A percentile compares a stretch with the other conserved stretches of the same genome.
Evolutionary conservation across 2,329 filamentous ascomycete species (phyloP).

Genomic region (Diaporthe australafricana): DNA sequence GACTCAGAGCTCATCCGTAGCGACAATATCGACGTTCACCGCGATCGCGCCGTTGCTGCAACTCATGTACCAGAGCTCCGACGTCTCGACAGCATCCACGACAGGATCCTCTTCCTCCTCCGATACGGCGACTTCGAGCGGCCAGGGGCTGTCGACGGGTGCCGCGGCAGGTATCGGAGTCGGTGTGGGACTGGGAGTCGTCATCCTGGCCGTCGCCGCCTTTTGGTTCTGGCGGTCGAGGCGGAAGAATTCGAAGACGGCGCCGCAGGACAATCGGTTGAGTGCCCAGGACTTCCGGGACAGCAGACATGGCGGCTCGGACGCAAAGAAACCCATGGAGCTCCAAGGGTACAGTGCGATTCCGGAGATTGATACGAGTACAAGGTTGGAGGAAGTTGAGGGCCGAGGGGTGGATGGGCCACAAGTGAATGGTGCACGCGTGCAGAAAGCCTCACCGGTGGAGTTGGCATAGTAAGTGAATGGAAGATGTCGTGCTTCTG

Average conservation of each 20-base stretch:
- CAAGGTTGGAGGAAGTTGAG: neutral
- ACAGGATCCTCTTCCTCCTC: neutral
- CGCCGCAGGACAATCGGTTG: neutral
- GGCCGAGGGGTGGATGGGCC: neutral
- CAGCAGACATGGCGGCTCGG: neutral
- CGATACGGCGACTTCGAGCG: neutral
- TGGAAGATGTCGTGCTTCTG: no score
- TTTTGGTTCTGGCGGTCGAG: neutral
- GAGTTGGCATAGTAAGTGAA: neutral
- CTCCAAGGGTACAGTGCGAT: neutral
- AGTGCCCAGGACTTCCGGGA: neutral
- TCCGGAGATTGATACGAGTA: neutral
- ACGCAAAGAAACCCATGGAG: neutral
- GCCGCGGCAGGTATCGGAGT: neutral
- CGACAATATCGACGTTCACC: neutral
- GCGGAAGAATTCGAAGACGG: neutral
- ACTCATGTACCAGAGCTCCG: conserved; percentile 4
- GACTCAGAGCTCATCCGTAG: neutral
- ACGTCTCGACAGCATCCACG: neutral
- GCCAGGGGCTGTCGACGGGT: neutral
- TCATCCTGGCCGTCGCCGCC: neutral
- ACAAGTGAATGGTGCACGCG: neutral
- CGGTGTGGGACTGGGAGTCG: neutral
- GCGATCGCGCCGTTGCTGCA: neutral
- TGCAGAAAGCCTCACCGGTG: neutral